Base-by-base conservation (phyloP, 805 yeast species). In the Sugiyamaella floridensis region DNA sequence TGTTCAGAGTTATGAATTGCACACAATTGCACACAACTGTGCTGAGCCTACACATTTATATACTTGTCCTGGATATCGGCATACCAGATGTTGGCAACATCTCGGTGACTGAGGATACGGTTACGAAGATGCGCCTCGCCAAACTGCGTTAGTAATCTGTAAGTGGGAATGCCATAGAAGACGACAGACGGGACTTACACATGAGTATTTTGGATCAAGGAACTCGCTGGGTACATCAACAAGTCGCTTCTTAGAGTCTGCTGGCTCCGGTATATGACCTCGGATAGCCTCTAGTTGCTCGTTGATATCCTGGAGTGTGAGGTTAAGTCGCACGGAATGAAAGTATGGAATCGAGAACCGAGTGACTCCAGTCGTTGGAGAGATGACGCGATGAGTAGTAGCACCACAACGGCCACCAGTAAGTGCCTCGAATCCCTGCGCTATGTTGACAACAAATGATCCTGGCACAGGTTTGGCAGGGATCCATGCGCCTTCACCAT, bases 351-450 rank as follows among this genome's bases (percentile, higher is more conserved):
- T 67, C 12, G 79, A 75, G 46, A 59, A 70, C 26, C 67, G 61
- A 9, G 68, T 62, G 9, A 53, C 62, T 45, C 56, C 57, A 26
- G 70, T 64, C 45, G 66, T 55, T 1, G 81, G 83, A 18, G 73
- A 71, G 48, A 70, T 58, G 8, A 80, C 84, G 44, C 77, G 67
- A 60, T 81, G 86, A 15, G 80, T 76, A 0, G 85, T 79, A 18
- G 85, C 83, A 49, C 76, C 76, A 58, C 83, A 79, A 4, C 77
- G 76, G 0, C 84, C 85, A 40, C 73, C 73, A 5, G 83, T 77
- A 41, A 81, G 66, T 1, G 83, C 82, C 61, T 81, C 85, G 43
- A 81, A 71, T 2, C 83, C 80, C 60, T 80, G 84, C 12, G 85
- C 85, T 14, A 75, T 80, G 56, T 79, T 79, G 2, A 81, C 81